Evolutionary conservation across 2,329 filamentous ascomycete species (phyloP), one percentile per base, ranked within the genome.

Genomic region (Fusarium foetens): DNA sequence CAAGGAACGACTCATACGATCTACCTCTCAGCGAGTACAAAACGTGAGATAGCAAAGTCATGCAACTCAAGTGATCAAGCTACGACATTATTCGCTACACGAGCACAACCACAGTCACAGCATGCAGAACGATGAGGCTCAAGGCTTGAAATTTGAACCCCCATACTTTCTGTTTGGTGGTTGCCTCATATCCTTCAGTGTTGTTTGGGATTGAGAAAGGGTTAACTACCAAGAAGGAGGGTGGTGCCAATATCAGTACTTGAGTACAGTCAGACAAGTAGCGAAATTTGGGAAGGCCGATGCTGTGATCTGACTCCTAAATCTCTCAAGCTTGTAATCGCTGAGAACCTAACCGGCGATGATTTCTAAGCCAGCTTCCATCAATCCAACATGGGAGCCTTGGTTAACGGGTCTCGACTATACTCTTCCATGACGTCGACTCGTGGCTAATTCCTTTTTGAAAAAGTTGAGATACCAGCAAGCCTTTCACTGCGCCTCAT

Each of bases 11-110:
- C 25, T 29, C 10, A 41, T 41, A 17, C 33, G 19, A 41, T 10
- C 25, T 8, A 17, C 11, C 25, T 27, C 33, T 29, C 49, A 29
- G 4, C 10, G 25, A 25, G 35, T 6, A 41, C 23, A 27, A 19
- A 27, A n/a, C 10, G 10, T 27, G 23, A 27, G 35, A 53, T 27
- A 27, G 8, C 19, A 39, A 17, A 52, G 35, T 21, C 8, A 53
- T 53, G 33, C 33, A 53, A 27, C 35, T 53, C 48, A 35, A 25
- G 31, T 51, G 48, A 35, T 35, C 48, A 53, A 27, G 35, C 35
- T 27, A 41, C 49, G 6, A n/a, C 49, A 53, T 27, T 53, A n/a
- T 39, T 53, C 35, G 49, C 49, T 53, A 53, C 49, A 53, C 49
- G 25, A 53, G 14, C 25, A 53, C 49, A 53, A n/a, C 27, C 49